These are phyloP conservation scores for Phytopythium delawarense DNA, from an alignment of 352 stramenopile genomes.

Conservation along the genomic window DNA sequence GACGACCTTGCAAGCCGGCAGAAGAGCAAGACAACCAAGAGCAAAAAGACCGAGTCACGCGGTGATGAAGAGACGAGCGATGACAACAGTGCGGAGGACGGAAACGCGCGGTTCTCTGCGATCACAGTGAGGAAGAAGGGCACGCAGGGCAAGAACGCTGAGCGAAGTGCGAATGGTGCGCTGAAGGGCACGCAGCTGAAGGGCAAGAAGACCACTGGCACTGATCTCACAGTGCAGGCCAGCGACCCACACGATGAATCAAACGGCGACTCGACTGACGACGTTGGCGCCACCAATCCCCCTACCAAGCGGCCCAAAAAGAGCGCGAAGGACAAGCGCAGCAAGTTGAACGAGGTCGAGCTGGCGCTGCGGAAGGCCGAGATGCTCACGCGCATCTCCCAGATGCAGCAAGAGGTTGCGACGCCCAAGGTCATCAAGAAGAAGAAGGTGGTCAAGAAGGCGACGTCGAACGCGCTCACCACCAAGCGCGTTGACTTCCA, in stretches of 20 bases:
- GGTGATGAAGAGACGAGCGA: neutral
- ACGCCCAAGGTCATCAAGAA: slow-evolving; percentile 67
- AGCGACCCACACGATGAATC: neutral
- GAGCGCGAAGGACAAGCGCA: slow-evolving; percentile 19
- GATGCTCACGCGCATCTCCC: slow-evolving; percentile 40
- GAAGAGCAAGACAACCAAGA: neutral
- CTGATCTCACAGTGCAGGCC: neutral
- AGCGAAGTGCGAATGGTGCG: neutral
- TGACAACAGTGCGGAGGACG: neutral
- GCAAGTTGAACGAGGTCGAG: slow-evolving; percentile 36
- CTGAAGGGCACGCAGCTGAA: neutral
- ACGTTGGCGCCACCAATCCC: neutral
- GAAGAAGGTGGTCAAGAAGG: slow-evolving; percentile 34
- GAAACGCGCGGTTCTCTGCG: neutral
- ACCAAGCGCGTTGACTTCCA: slow-evolving; percentile 47
- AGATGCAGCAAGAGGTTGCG: slow-evolving; percentile 50
- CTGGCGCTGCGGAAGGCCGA: slow-evolving; percentile 44
- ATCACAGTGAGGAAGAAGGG: slow-evolving; percentile 1
- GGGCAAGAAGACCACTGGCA: neutral
- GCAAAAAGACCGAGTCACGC: neutral
- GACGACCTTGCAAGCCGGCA: neutral
- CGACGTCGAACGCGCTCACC: slow-evolving; percentile 21
- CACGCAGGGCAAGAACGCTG: neutral
- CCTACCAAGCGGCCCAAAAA: slow-evolving; percentile 14
- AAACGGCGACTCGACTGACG: neutral